Conservation (phyloP, 2,329 filamentous ascomycete genomes). For the Hysterium pulicare region DNA sequence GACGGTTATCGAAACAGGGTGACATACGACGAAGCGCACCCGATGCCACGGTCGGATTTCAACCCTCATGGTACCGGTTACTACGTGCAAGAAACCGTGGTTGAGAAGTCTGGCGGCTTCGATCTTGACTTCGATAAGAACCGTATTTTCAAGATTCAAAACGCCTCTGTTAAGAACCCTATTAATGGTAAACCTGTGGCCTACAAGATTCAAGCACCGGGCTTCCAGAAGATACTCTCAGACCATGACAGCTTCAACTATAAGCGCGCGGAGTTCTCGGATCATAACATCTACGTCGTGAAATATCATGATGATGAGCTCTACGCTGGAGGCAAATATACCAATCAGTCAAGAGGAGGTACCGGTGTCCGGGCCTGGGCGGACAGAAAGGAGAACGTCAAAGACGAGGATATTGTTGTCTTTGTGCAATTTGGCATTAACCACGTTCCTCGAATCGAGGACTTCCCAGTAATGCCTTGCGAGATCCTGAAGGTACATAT, state of each 20-base stretch:
- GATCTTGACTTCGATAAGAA: conserved; percentile 46
- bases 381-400: conserved; percentile 51
- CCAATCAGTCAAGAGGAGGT: conserved; percentile 56
- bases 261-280: conserved; percentile 58
- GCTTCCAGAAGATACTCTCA: conserved; percentile 51
- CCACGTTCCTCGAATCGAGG: conserved; percentile 54
- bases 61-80: conserved; percentile 57
- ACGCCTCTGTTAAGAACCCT: conserved; percentile 42
- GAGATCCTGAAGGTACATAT: conserved; percentile 57
- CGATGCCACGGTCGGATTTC: conserved; percentile 55
- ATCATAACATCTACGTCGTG: conserved; percentile 58
- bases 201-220: conserved; percentile 49
- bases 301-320: conserved; percentile 57
- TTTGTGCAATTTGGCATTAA: conserved; percentile 59
- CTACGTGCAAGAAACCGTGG: conserved; percentile 45
- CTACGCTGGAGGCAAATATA: conserved; percentile 58
- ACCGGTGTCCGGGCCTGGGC: conserved; percentile 49
- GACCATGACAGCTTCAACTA: conserved; percentile 54
- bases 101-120: conserved; percentile 50
- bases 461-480: conserved; percentile 59
- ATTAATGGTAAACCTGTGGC: conserved; percentile 48
- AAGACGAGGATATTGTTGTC: conserved; percentile 56
- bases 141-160: conserved; percentile 50
- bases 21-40: conserved; percentile 53
- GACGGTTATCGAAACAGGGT: conserved; percentile 46